Conservation (phyloP, 2,329 filamentous ascomycete species). For the Lasiodiplodia citricola region DNA sequence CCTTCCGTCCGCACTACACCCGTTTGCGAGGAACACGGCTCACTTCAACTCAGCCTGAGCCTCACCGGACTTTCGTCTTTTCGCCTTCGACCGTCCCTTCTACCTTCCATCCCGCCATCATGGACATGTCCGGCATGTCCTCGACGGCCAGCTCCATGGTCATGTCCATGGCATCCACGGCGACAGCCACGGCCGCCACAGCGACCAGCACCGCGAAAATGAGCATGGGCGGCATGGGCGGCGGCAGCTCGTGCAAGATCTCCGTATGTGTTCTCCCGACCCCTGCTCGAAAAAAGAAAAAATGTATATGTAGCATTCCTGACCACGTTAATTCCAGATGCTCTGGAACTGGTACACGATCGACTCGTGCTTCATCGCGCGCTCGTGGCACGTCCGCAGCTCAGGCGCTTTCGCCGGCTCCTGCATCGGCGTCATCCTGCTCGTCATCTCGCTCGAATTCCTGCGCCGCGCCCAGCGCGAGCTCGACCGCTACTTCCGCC, state of each 20-base stretch:
- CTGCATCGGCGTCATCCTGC: slow-evolving; percentile 77
- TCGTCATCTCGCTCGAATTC: slow-evolving; percentile 74
- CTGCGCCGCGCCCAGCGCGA: slow-evolving; percentile 73
- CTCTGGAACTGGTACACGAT: slow-evolving; percentile 80
- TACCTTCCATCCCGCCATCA: neutral
- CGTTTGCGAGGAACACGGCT: neutral
- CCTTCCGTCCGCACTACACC: neutral
- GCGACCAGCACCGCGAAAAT: slow-evolving; percentile 5
- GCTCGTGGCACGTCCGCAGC: slow-evolving; percentile 73
- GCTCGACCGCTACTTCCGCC: slow-evolving; percentile 71
- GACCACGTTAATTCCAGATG: slow-evolving; percentile 62
- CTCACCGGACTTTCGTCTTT: neutral
- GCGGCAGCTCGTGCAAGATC: slow-evolving; percentile 44
- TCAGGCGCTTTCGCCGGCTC: slow-evolving; percentile 76
- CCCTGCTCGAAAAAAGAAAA: too few species aligned
- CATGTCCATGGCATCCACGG: slow-evolving; percentile 8
- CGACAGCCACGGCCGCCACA: neutral
- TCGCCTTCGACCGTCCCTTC: neutral
- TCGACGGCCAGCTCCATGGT: slow-evolving; percentile 12
- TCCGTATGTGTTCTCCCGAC: slow-evolving; percentile 35
- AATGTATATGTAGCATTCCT: neutral
- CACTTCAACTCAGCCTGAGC: neutral
- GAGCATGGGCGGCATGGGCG: slow-evolving; percentile 21
- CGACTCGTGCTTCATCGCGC: slow-evolving; percentile 73
- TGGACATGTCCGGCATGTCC: slow-evolving; percentile 13